Percentiles rank a stretch among this genome's conserved stretches.
phyloP scores from a whole-genome alignment of 768 basidiomycete genomes.

The Russula compacta region DNA sequence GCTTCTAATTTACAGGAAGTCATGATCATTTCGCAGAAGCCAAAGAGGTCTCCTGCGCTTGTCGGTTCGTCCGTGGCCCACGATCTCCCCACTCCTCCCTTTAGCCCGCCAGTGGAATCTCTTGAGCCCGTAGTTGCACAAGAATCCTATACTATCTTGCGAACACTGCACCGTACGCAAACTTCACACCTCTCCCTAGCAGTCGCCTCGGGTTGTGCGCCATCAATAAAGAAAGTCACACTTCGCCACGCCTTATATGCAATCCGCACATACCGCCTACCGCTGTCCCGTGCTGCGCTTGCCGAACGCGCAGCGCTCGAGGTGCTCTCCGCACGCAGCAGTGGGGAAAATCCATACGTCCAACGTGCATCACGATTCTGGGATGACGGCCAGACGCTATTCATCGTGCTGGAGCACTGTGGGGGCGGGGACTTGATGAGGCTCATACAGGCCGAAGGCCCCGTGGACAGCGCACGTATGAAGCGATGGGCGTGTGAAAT shows the following conservation, averaged over 20 bases:
- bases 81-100: conserved; percentile 1
- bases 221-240: conserved; percentile 6
- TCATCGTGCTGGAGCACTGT: conserved; percentile 17
- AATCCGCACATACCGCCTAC: conserved; percentile 17
- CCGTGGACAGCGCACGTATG: conserved; percentile 1
- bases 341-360: conserved; percentile 9
- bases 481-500: conserved; percentile 17
- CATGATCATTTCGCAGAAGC: conserved; percentile 20
- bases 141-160: conserved; percentile 18
- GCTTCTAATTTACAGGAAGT: conserved; percentile 11
- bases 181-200: conserved; percentile 15
- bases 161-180: conserved; percentile 14
- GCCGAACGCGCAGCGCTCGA: conserved; percentile 13
- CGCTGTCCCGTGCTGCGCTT: conserved; percentile 5
- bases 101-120: neutral
- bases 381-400: conserved; percentile 17
- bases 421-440: conserved; percentile 15
- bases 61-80: neutral
- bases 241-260: conserved; percentile 15
- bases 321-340: neutral
- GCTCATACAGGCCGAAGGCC: conserved; percentile 13
- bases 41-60: neutral
- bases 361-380: conserved; percentile 15
- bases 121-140: neutral
- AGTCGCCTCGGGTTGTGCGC: conserved; percentile 4